Evolutionary conservation across 2,329 filamentous ascomycete species (phyloP), one percentile per base, ranked within the genome.

Genomic region (Cercospora sp.): DNA sequence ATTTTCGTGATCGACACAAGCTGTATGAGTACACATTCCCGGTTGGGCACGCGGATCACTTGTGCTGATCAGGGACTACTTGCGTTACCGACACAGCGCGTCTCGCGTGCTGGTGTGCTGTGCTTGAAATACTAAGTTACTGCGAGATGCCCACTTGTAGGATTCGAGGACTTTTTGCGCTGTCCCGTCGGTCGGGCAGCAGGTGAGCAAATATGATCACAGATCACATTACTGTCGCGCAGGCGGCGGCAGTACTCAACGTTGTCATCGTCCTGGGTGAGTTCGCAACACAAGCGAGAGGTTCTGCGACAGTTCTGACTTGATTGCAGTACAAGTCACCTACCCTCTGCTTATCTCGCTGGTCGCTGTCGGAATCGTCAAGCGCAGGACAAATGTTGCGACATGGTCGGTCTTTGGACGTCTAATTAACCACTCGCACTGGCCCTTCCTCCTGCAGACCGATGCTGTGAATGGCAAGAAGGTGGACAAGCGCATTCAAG

Each of bases 371-470:
- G 65, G 65, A 6, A 60, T 64, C 9, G 45, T 67, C 23, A 64
- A 64, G 6, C 48, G 53, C 23, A 64, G 33, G 39, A 67, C 65
- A 1, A 67, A 67, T 51, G 65, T 42, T 18, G 65, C 65, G 3
- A 67, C 65, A 39, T 67, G 65, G 65, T 67, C 61, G 5, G 60
- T 67, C 5, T 67, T 67, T 16, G 65, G 65, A 18, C 65, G 60
- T 20, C 60, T 67, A 1, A 67, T 67, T 61, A 63, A 67, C 51
- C 30, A 63, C n/a, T 67, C 65, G 6, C 33, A 60, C 16, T 67
- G 65, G 65, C 65, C 65, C 1, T 16, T 64, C 9, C 16, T 67
- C 6, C 42, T 67, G 9, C 65, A 64, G 55, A 64, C 65, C 26
- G 65, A 67, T 31, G 33, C 61, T 5, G 60, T 28, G 7, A 42